Base-by-base conservation (phyloP, 352 stramenopile genomes). In the Phytophthora macrochlamydospora region DNA sequence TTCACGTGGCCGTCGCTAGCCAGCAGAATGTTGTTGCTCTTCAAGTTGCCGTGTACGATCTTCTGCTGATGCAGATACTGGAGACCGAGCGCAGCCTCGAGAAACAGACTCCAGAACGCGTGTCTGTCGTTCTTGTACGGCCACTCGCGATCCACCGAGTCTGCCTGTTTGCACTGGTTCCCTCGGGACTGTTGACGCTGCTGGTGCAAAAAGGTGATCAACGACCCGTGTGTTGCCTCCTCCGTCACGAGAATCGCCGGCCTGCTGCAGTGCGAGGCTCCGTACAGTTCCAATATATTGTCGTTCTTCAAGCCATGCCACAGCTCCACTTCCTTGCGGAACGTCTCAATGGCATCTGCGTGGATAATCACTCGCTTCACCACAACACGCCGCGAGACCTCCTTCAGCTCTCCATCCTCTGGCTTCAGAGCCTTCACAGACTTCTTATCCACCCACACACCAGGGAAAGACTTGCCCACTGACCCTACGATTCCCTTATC, bases 11-110 rank as follows among this genome's bases (percentile, higher is more conserved):
- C 72, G 28, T 84, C 64, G 5, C 58, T 54, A 31, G 67, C 71
- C 1, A 95, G 60, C 11, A 95, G 62, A 30, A 95, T 74, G 48
- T 96, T 91, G 44, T 83, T 67, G 2, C 65, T 78, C 53, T 88
- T 89, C 28, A 92, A 31, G 35, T 92, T 83, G 18, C 79, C 58
- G 43, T 92, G 83, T 0, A 89, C 68, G 18, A 85, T 51, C 6
- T 56, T 53, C 0, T 62, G 12, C 2, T 59, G 42, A 29, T 86
- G 79, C 8, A 90, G 51, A 75, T 97, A 97, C 31, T 81, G 80
- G 8, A 98, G 71, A 0, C 73, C 84, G 2, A 66, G 11, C 5
- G 71, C 64, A 9, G 62, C 67, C 31, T 83, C 32, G 2, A 71
- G 54, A 14, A 78, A 54, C 24, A 71, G 53, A 18, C 45, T 53